Evolutionary conservation across 164 flowering plant species (phyloP), one percentile per base, ranked within the genome.

Genomic region (Chloranthus sessilifolius): DNA sequence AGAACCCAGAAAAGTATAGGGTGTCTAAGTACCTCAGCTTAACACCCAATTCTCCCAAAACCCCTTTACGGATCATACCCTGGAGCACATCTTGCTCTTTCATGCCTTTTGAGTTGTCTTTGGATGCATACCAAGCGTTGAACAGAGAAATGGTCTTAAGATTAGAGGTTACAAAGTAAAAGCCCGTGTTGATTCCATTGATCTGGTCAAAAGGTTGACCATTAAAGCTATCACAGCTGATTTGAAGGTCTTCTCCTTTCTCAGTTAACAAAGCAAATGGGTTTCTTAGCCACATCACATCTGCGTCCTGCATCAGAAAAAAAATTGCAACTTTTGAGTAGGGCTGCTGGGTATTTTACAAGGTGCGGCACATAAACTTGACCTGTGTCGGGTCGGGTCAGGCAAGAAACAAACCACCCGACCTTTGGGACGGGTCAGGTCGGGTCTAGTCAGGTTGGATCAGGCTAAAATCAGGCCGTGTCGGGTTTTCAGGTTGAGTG

Each of bases 11-110:
- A 43, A 43, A 43, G 26, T 43, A 43, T 14, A 20, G 8, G 23
- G 47, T 43, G 19, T 43, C 47, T 8, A 43, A 12, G 21, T 16
- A 17, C 24, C 47, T 43, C 14, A 43, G 10, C 21, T 17, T 43
- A 12, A 20, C 6, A 5, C n/a, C 23, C 12, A 43, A 20, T 15
- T 43, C 20, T 6, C 2, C 28, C 3, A 75, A 50, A 17, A 55
- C 19, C 6, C 80, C 79, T 0, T 16, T 21, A 1, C 19, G 10
- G 20, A 72, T 52, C 14, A 82, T 24, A 5, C 60, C 59, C 1
- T 4, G 3, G 0, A 85, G 54, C 0, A 81, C 91, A 34, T 85
- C 85, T 25, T 85, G 94, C 35, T 82, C 94, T 56, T 85, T 82
- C 56, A 59, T 28, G 0, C 77, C 78, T 11, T 17, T 17, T 1